These are phyloP conservation scores for Torrubiella hemipterigena DNA, from an alignment of 2,329 filamentous ascomycete species.

Conservation along the genomic window DNA sequence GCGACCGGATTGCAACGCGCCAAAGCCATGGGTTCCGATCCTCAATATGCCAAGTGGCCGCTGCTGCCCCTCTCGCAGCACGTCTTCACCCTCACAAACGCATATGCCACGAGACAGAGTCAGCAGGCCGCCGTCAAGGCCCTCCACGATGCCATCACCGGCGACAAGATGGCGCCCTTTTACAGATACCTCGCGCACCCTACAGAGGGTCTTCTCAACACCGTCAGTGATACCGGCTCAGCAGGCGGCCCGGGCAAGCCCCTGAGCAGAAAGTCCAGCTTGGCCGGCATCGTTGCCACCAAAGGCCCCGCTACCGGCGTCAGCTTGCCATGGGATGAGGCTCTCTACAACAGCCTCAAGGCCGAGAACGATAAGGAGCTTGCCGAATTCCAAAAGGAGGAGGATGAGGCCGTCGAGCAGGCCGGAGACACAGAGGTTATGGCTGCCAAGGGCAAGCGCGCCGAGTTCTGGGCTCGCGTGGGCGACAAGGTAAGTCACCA, in stretches of 20 bases:
- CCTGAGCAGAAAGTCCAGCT: conserved; percentile 55
- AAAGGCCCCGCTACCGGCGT: conserved; percentile 52
- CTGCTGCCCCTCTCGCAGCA: conserved; percentile 72
- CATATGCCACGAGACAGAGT: conserved; percentile 50
- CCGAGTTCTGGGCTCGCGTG: conserved; percentile 90
- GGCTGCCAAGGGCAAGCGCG: conserved; percentile 83
- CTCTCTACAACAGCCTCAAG: conserved; percentile 65
- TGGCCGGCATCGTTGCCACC: conserved; percentile 64
- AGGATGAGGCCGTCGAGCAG: conserved; percentile 90
- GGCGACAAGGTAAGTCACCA: conserved; percentile 71
- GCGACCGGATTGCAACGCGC: conserved; percentile 2
- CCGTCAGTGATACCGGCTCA: conserved; percentile 50
- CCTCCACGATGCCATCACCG: conserved; percentile 69
- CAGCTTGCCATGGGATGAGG: conserved; percentile 82
- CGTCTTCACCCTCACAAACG: conserved; percentile 78
- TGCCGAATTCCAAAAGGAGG: conserved; percentile 67
- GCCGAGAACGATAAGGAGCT: conserved; percentile 70
- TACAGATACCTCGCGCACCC: conserved; percentile 79
- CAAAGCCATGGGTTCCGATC: conserved; percentile 61
- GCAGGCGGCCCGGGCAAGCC: conserved; percentile 41
- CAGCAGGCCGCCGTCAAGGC: conserved; percentile 63
- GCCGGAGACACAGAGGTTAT: conserved; percentile 93
- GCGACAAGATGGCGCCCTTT: conserved; percentile 79
- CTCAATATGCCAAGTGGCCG: conserved; percentile 77
- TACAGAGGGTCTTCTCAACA: conserved; percentile 70